These are phyloP conservation scores for Naganishia antarctica DNA, from an alignment of 768 basidiomycete species.

Conservation along the genomic window DNA sequence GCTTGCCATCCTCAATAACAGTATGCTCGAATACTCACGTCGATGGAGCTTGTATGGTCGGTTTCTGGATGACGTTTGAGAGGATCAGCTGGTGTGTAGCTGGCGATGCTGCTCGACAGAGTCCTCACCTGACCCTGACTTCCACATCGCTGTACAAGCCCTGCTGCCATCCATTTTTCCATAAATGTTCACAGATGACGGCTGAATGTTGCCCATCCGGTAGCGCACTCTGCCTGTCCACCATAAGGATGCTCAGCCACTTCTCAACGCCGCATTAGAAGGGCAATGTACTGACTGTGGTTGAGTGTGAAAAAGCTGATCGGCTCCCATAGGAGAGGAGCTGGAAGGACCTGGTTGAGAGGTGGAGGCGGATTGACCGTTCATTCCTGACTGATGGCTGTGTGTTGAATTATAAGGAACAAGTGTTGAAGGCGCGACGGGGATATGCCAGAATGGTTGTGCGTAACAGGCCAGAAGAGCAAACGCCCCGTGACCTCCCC, in stretches of 20 bases:
- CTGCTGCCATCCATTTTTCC: conserved; percentile 23
- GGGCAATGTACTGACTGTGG: neutral
- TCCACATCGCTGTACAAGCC: conserved; percentile 26
- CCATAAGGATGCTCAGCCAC: neutral
- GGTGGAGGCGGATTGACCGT: conserved; percentile 16
- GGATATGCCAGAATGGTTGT: too few relatives aligned
- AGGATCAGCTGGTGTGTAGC: neutral
- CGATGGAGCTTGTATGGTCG: conserved; percentile 38
- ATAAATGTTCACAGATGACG: conserved; percentile 10
- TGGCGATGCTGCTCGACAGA: neutral
- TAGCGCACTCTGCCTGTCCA: neutral
- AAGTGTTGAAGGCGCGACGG: neutral
- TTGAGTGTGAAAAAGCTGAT: neutral
- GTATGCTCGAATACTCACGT: conserved; percentile 34
- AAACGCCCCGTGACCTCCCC: too few relatives aligned
- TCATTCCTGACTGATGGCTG: neutral
- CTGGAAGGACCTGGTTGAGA: conserved; percentile 10
- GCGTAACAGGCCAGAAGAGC: too few relatives aligned
- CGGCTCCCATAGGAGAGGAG: neutral
- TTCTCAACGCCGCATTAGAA: too few relatives aligned
- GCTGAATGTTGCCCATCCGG: conserved; percentile 15
- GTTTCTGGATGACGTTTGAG: conserved; percentile 4
- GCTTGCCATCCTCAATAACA: too few relatives aligned
- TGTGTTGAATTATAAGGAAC: neutral
- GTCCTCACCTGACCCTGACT: conserved; percentile 21